Percentiles rank a stretch among this genome's conserved stretches.
phyloP scores from a whole-genome alignment of 2,329 filamentous ascomycete genomes.

The Aureobasidium sp. region DNA sequence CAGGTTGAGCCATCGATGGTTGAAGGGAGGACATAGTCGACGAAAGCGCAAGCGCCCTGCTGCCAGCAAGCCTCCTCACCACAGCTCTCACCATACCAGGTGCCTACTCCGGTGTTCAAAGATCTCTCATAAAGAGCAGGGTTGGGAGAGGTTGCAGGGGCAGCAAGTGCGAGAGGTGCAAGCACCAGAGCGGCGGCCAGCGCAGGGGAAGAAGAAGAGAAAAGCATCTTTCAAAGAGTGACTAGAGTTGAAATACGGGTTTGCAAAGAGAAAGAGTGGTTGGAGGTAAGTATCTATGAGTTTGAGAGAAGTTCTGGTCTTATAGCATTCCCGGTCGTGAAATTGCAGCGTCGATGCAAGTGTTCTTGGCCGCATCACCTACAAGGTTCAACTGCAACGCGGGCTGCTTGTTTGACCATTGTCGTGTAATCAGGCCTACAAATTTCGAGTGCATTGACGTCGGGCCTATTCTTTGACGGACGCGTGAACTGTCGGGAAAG shows the following conservation, averaged over 20 bases:
- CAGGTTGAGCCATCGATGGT: conserved; percentile 10
- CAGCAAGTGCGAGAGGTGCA: conserved; percentile 3
- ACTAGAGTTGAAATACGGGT: not conserved
- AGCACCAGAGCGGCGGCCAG: not conserved
- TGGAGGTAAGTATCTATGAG: not conserved
- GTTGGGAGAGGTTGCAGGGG: not conserved
- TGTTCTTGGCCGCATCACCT: not conserved
- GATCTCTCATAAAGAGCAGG: not conserved
- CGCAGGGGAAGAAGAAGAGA: not conserved
- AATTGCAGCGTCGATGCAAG: not conserved
- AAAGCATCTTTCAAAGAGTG: conserved; percentile 3
- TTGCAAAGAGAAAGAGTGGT: not conserved
- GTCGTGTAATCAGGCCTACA: not conserved
- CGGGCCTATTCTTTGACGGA: not conserved
- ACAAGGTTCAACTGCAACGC: not conserved
- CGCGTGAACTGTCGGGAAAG: not conserved
- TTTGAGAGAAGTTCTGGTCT: not conserved
- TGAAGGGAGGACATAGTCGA: conserved; percentile 7
- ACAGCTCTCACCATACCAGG: conserved; percentile 14
- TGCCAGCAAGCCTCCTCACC: conserved; percentile 16
- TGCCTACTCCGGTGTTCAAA: not conserved
- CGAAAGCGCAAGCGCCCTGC: conserved; percentile 12
- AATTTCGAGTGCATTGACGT: not conserved
- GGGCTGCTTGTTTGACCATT: not conserved
- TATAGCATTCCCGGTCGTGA: not conserved